Evolutionary conservation across 139 green algal species (phyloP).

Genomic region (Zygnema circumcarinatum): DNA sequence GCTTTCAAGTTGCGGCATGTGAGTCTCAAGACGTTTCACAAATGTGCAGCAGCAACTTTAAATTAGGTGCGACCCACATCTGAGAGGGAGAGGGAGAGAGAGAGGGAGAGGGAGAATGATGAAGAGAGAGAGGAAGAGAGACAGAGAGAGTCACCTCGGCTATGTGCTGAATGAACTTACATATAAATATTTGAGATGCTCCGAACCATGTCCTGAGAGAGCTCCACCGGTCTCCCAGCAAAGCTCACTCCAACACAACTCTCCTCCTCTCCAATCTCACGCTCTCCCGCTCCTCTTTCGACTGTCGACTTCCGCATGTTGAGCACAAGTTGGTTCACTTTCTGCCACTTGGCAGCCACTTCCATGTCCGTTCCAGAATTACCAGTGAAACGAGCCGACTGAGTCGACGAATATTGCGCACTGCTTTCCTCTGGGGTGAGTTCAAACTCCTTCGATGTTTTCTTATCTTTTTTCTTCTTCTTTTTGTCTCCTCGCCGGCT

Average conservation of each 20-base stretch:
- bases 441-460: not conserved
- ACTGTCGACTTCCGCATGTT: not conserved
- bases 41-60: too few species aligned
- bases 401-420: not conserved
- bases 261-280: not conserved
- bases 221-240: not conserved
- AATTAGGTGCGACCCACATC: too few species aligned
- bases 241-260: not conserved
- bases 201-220: not conserved
- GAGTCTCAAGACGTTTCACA: too few species aligned
- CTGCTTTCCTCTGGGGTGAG: not conserved
- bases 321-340: not conserved
- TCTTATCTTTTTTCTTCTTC: not conserved
- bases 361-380: not conserved
- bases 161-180: too few species aligned
- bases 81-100: not conserved
- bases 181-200: not conserved
- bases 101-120: not conserved
- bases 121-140: not conserved
- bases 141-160: not conserved
- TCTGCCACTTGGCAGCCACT: not conserved
- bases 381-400: not conserved
- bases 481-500: not conserved
- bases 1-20: too few species aligned
- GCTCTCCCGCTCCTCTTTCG: not conserved